A percentile compares a stretch with the other conserved stretches of the same genome.
Conservation (phyloP, 1,284 basidiomycete species). For the Anthracocystis setariae region DNA sequence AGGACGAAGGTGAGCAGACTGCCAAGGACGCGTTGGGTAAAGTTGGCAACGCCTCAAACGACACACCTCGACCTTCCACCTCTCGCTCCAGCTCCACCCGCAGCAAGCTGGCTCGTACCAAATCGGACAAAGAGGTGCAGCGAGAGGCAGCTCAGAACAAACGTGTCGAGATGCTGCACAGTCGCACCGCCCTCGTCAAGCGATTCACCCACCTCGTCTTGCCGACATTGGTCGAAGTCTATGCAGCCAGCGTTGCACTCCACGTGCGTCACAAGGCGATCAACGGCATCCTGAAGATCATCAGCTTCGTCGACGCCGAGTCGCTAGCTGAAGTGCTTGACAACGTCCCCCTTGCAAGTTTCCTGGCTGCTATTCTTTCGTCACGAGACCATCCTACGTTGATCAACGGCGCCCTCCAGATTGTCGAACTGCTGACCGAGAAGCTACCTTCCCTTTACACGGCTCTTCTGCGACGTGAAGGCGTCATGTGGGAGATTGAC, state of each 20-base stretch:
- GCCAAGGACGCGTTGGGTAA: constrained; percentile 1
- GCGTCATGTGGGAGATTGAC: constrained; percentile 65
- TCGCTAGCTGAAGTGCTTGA: constrained; percentile 53
- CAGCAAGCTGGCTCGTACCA: constrained; percentile 26
- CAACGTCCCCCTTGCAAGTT: constrained; percentile 64
- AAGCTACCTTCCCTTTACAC: constrained; percentile 61
- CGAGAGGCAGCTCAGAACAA: constrained; percentile 53
- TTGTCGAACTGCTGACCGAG: constrained; percentile 63
- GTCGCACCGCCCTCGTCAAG: constrained; percentile 54
- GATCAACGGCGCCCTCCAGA: constrained; percentile 61
- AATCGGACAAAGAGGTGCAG: constrained; percentile 50
- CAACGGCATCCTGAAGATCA: constrained; percentile 60
- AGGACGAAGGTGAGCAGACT: constrained; percentile 10
- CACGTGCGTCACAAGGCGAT: constrained; percentile 59
- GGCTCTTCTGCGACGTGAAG: constrained; percentile 58
- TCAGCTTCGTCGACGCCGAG: constrained; percentile 61
- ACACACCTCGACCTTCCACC: constrained; percentile 7
- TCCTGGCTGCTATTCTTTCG: constrained; percentile 61
- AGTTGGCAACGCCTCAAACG: constrained; percentile 3
- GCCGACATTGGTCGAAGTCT: constrained; percentile 63
- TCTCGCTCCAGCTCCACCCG: constrained; percentile 24
- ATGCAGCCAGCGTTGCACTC: constrained; percentile 61
- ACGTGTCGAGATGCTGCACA: constrained; percentile 57
- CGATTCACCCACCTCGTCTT: constrained; percentile 63
- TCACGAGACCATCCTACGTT: constrained; percentile 53